Evolutionary conservation across 2,329 filamentous ascomycete species (phyloP).

Genomic region (Penicillium sp.): DNA sequence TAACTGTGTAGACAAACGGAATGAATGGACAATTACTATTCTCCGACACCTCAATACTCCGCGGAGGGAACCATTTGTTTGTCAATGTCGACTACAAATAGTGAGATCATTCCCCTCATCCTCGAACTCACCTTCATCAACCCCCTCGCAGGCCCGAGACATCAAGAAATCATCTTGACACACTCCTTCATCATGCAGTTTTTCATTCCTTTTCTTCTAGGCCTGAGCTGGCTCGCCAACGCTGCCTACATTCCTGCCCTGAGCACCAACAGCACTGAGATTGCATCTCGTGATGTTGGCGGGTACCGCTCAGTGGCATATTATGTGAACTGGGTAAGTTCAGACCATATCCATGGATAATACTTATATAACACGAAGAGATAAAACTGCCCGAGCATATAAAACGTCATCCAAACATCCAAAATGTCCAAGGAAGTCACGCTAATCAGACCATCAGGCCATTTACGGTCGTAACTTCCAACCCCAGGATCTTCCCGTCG

Average conservation of each 20-base stretch:
- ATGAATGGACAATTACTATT: not conserved
- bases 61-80: not conserved
- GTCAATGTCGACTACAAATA: constrained; percentile 14
- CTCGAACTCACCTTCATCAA: not conserved
- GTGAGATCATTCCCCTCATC: constrained; percentile 1
- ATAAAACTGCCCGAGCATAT: not conserved
- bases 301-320: constrained; percentile 41
- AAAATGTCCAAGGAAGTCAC: not conserved
- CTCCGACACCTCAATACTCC: not conserved
- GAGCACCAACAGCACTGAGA: constrained; percentile 1
- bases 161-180: not conserved
- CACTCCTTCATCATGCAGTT: constrained; percentile 13
- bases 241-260: constrained; percentile 11
- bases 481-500: constrained; percentile 77
- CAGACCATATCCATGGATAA: not conserved
- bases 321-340: constrained; percentile 47
- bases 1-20: not conserved
- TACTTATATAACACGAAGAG: too few species aligned
- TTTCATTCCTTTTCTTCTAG: constrained; percentile 9
- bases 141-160: constrained; percentile 13
- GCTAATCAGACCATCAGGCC: constrained; percentile 49
- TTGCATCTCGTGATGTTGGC: constrained; percentile 12
- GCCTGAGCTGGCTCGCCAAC: constrained; percentile 12
- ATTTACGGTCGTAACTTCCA: constrained; percentile 83
- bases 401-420: not conserved